These are phyloP conservation scores for Handroanthus guayacan DNA, from an alignment of 257 asterid species.

Conservation along the genomic window DNA sequence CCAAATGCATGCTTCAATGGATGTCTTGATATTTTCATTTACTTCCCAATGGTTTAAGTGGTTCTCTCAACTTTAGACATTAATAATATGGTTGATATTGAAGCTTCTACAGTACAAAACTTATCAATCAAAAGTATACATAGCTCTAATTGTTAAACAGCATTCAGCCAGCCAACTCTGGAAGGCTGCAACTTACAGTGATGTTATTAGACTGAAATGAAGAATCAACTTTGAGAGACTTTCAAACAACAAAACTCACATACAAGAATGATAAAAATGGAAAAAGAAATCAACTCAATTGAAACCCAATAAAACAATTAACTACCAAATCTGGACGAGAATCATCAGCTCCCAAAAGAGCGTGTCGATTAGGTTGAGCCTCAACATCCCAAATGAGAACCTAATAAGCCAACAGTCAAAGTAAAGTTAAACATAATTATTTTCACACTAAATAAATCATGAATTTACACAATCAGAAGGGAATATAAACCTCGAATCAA, in stretches of 20 bases:
- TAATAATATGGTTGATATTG: not conserved
- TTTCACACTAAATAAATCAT: constrained; percentile 15
- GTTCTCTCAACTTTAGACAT: not conserved
- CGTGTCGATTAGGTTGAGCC: constrained; percentile 94
- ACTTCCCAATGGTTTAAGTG: not conserved
- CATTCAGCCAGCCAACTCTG: not conserved
- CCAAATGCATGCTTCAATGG: too few relatives aligned
- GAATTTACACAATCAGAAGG: constrained; percentile 15
- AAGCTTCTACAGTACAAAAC: not conserved
- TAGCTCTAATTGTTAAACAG: constrained; percentile 1
- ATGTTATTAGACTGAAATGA: not conserved
- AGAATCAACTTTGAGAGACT: constrained; percentile 15
- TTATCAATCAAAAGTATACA: constrained; percentile 17
- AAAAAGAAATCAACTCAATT: constrained; percentile 14
- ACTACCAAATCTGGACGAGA: constrained; percentile 93
- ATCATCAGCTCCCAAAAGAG: constrained; percentile 82
- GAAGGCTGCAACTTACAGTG: not conserved
- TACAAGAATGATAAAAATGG: not conserved
- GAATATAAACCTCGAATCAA: constrained; percentile 17
- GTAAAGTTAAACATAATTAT: constrained; percentile 16
- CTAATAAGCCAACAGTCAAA: constrained; percentile 44
- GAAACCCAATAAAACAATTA: constrained; percentile 23
- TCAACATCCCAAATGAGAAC: constrained; percentile 99
- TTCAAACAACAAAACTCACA: not conserved
- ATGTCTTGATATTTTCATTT: not conserved